A percentile compares a stretch with the other conserved stretches of the same genome.
phyloP scores from a whole-genome alignment of 306 rosid species.

The Cotoneaster glaucophyllus region DNA sequence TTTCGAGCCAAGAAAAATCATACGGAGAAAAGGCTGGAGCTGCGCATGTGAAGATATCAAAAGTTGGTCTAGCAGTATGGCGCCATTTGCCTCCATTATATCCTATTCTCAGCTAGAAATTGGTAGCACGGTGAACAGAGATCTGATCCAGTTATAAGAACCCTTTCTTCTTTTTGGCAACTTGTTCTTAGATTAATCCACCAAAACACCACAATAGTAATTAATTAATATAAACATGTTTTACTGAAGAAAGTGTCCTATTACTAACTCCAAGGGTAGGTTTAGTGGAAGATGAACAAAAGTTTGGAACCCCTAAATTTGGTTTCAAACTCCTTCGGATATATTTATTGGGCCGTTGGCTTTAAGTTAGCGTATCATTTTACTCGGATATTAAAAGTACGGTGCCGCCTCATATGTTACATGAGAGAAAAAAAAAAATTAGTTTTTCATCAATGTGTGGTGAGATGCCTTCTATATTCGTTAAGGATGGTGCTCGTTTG shows the following conservation, averaged over 20 bases:
- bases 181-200: neutral
- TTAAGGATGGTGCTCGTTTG: slow-evolving; percentile 22
- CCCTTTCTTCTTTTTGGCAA: neutral
- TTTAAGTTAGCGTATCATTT: no score
- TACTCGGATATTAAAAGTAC: neutral
- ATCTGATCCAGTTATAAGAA: neutral
- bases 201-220: neutral
- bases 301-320: neutral
- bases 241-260: neutral
- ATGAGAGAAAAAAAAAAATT: no score
- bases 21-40: no score
- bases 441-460: no score
- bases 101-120: neutral
- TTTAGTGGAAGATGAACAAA: neutral
- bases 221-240: neutral
- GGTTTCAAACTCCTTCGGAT: neutral
- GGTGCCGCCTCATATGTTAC: neutral
- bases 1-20: no score
- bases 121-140: neutral
- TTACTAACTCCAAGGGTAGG: neutral
- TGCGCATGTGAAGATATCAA: no score
- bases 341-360: neutral
- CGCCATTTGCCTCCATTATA: neutral
- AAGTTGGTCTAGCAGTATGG: neutral
- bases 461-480: neutral